Base-by-base conservation (phyloP, 2,329 filamentous ascomycete genomes). In the Penicillium hesseltinei region DNA sequence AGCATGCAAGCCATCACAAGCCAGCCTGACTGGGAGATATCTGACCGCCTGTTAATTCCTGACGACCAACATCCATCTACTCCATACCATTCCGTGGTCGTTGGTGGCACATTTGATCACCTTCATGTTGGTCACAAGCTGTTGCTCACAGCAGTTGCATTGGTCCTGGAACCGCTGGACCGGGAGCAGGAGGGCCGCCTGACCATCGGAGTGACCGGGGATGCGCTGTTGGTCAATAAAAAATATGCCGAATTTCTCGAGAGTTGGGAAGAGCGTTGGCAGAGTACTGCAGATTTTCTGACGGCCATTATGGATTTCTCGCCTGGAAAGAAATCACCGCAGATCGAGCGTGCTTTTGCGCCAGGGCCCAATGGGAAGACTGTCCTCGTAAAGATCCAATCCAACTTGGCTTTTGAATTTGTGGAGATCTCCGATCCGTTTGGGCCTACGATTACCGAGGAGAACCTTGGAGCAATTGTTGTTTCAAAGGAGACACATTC, bases 101-200 rank as follows among this genome's bases (percentile, higher is more conserved):
- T 97, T 13, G 94, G 93, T 31, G 94, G 94, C 10, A 99, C 94
- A 0, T 99, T 97, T 75, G 94, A 99, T 73, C 92, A 97, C 75
- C 83, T 99, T 23, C 94, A 99, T 71, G 87, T 90, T 4, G 94
- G 94, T 6, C 94, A 99, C 78, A 99, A 97, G 76, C 81, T 97
- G n/a, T 83, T 99, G 21, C 84, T 99, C 21, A 92, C 92, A n/a
- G 92, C 92, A 60, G 90, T 89, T 0, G 84, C 88, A 0, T 84
- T 97, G 55, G 82, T 91, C 17, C 81, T 89, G 56, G 83, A 84
- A 57, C 80, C 84, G 0, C 46, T 43, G 19, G 68, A 70, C 1
- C 62, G 69, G 31, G 76, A 79, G 21, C 62, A 69, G 31, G 76
- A 79, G 23, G 83, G 84, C 59, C 81, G 81, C 11, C 82, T 95